Conservation (phyloP, 208 protist species). For the Tritrichomonas foetus region DNA sequence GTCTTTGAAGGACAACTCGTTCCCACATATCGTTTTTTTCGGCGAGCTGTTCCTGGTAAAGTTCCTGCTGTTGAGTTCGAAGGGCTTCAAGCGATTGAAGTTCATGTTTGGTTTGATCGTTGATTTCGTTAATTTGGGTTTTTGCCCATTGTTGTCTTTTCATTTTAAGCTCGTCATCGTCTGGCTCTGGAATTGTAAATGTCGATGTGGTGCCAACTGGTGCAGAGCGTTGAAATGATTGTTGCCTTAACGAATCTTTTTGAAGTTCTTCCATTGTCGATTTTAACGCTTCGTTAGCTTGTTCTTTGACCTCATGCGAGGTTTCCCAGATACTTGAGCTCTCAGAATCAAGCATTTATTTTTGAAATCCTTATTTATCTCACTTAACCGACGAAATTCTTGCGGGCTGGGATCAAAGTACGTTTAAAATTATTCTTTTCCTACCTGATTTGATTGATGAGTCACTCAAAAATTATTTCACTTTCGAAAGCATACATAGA, state of each 20-base stretch:
- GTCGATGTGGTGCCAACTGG: not conserved
- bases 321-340: not conserved
- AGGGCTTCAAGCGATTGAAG: not conserved
- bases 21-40: not conserved
- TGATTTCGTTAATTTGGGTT: constrained; percentile 20
- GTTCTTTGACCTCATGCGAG: not conserved
- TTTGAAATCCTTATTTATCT: too few relatives aligned
- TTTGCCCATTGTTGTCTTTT: constrained; percentile 22
- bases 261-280: not conserved
- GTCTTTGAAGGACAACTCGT: not conserved
- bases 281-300: not conserved
- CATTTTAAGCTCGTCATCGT: not conserved
- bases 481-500: too few relatives aligned
- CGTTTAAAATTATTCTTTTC: too few relatives aligned
- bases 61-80: not conserved
- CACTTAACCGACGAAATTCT: too few relatives aligned
- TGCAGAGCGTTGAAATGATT: not conserved
- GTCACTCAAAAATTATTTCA: too few relatives aligned
- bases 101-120: constrained; percentile 38
- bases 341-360: not conserved
- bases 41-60: not conserved
- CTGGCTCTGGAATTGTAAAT: too few relatives aligned
- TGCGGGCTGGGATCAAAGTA: too few relatives aligned
- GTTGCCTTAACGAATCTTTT: not conserved
- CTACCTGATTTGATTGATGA: too few relatives aligned